Evolutionary conservation across 306 rosid genomes (phyloP).

Genomic region (Lotus japonicus): DNA sequence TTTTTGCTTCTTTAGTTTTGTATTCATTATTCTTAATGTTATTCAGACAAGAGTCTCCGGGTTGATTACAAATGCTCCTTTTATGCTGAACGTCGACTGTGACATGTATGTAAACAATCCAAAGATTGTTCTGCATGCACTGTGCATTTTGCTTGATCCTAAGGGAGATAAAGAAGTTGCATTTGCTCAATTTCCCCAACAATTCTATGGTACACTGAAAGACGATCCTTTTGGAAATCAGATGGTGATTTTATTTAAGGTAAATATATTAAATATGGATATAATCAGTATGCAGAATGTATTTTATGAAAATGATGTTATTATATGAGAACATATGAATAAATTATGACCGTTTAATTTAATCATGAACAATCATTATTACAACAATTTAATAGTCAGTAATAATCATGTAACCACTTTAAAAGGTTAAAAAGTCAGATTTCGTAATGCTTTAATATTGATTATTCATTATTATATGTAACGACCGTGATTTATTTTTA

Average conservation of each 20-base stretch:
- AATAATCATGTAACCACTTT: too few relatives aligned
- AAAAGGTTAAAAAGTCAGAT: too few relatives aligned
- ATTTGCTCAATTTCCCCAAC: slow-evolving; percentile 54
- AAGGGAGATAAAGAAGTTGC: slow-evolving; percentile 44
- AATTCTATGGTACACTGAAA: slow-evolving; percentile 37
- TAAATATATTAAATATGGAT: not conserved
- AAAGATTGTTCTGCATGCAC: slow-evolving; percentile 25
- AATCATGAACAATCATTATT: too few relatives aligned
- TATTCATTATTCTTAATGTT: not conserved
- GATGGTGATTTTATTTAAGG: slow-evolving; percentile 6
- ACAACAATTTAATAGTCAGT: too few relatives aligned
- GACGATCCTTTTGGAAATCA: slow-evolving; percentile 69
- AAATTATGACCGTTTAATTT: too few relatives aligned
- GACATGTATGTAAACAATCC: slow-evolving; percentile 69
- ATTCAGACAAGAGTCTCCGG: slow-evolving; percentile 60
- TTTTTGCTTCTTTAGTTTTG: too few relatives aligned
- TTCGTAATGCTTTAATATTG: too few relatives aligned
- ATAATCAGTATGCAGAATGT: too few relatives aligned
- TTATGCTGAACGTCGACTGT: slow-evolving; percentile 55
- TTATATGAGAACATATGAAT: too few relatives aligned
- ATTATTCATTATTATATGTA: too few relatives aligned
- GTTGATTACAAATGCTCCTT: slow-evolving; percentile 70
- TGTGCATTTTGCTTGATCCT: slow-evolving; percentile 47
- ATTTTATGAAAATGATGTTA: too few relatives aligned
- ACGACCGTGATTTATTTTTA: too few relatives aligned